phyloP scores from a whole-genome alignment of 345 rosid genomes.

The Brassica nigra region DNA sequence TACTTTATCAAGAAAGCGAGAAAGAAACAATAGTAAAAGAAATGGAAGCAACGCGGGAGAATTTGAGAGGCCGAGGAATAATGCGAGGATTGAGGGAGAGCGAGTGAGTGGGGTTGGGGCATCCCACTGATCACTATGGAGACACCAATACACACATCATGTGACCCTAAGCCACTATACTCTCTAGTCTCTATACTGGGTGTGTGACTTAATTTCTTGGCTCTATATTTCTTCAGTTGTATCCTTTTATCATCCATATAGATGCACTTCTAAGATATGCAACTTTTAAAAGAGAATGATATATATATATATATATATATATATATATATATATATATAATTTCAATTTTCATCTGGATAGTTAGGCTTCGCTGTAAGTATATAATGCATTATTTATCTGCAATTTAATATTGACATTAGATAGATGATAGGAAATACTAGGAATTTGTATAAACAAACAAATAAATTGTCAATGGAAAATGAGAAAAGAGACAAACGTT shows the following conservation, averaged over 20 bases:
- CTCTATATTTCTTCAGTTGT: conserved; percentile 9
- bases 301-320: not conserved
- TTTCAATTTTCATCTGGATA: not conserved
- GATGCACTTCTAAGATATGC: not conserved
- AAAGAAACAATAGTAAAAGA: not conserved
- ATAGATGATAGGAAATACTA: not conserved
- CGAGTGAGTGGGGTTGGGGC: conserved; percentile 18
- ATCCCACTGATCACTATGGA: conserved; percentile 29
- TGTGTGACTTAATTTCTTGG: not conserved
- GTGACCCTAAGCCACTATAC: conserved; percentile 36
- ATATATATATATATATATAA: not conserved
- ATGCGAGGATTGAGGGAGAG: conserved; percentile 40
- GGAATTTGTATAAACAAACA: conserved; percentile 2
- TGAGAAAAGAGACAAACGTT: not conserved
- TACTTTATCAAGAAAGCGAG: not conserved
- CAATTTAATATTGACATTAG: not conserved
- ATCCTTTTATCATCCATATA: not conserved
- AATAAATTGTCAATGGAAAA: conserved; percentile 5
- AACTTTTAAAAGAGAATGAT: not conserved
- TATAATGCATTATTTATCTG: not conserved
- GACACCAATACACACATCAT: conserved; percentile 38
- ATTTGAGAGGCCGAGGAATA: conserved; percentile 22
- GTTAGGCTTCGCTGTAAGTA: not conserved
- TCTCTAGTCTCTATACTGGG: conserved; percentile 21
- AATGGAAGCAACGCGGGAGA: not conserved